phyloP scores from a whole-genome alignment of 1,284 basidiomycete genomes.

The Ustilago nuda region DNA sequence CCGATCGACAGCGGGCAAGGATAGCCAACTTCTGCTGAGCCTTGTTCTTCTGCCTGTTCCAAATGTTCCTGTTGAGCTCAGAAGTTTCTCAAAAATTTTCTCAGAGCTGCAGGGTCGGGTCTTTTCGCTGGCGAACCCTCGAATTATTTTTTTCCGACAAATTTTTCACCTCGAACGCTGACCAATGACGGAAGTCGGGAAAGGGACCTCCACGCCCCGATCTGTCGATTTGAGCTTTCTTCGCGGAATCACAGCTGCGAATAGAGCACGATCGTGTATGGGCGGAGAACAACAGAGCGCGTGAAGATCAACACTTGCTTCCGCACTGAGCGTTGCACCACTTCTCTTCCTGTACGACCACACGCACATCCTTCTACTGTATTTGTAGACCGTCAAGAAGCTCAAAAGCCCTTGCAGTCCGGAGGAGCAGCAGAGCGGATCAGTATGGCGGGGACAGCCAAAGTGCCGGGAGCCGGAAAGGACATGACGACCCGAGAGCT shows the following conservation, averaged over 20 bases:
- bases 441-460: slow-evolving; percentile 13
- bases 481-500: slow-evolving; percentile 20
- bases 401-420: background rate
- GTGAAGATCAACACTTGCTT: slow-evolving; percentile 22
- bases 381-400: background rate
- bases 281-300: slow-evolving; percentile 3
- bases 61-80: slow-evolving; percentile 1
- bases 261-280: too few species aligned
- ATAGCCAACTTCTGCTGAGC: background rate
- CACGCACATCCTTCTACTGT: background rate
- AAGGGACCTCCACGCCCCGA: slow-evolving; percentile 7
- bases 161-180: background rate
- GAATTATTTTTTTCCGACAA: background rate
- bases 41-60: background rate
- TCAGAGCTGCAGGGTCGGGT: slow-evolving; percentile 22
- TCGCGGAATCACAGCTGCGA: background rate
- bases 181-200: slow-evolving; percentile 21
- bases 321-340: background rate
- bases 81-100: slow-evolving; percentile 25
- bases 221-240: slow-evolving; percentile 19
- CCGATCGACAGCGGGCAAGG: too few species aligned
- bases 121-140: slow-evolving; percentile 9
- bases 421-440: too few species aligned
- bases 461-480: slow-evolving; percentile 23
- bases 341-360: background rate